Conservation (phyloP, 169 alveolate species). For the Eimeria praecox region DNA sequence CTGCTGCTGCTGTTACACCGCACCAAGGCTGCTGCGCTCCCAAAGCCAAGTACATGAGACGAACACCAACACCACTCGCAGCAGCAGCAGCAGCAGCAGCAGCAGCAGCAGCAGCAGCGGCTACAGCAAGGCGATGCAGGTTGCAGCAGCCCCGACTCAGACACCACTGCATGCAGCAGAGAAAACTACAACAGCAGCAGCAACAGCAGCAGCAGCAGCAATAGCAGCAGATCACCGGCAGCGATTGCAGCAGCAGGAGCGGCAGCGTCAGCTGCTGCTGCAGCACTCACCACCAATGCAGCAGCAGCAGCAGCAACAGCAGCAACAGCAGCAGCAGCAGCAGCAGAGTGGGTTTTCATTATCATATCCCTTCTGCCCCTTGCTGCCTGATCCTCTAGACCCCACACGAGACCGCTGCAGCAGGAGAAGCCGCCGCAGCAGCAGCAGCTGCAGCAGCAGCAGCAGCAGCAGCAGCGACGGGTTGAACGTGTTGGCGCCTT, state of each 20-base stretch:
- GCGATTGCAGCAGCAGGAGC: neutral
- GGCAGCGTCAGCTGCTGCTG: neutral
- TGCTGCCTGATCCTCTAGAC: conserved; percentile 15
- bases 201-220: conserved; percentile 17
- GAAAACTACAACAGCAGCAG: neutral
- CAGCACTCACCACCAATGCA: neutral
- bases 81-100: conserved; percentile 12
- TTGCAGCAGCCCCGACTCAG: neutral
- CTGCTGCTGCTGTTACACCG: neutral
- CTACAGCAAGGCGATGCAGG: neutral
- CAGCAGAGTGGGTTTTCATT: neutral
- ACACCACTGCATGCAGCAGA: conserved; percentile 1
- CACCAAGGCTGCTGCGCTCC: neutral
- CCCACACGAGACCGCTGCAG: neutral
- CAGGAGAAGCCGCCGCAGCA: neutral
- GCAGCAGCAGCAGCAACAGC: neutral
- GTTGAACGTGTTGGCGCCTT: neutral
- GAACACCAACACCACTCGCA: neutral
- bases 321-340: conserved; percentile 26
- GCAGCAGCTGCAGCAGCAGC: neutral
- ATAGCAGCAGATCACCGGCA: neutral
- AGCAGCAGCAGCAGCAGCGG: conserved; percentile 23
- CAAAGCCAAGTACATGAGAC: neutral
- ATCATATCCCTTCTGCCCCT: neutral
- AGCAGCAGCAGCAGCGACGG: neutral